phyloP scores from a whole-genome alignment of 352 stramenopile genomes.

The Globisporangium iwayamae region DNA sequence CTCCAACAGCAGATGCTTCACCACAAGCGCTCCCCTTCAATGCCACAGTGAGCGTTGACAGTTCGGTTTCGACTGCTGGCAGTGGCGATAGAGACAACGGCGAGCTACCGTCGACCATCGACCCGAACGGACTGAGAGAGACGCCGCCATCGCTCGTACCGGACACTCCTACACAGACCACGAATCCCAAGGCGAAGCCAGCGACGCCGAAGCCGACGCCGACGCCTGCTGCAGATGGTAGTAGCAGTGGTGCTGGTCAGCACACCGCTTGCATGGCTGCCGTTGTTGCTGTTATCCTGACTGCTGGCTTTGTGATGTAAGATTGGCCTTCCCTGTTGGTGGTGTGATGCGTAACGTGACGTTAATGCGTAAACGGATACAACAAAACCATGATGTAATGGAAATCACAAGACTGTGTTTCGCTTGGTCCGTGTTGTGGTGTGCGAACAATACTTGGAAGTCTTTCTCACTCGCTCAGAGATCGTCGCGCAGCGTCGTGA shows the following conservation, averaged over 20 bases:
- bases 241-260: neutral
- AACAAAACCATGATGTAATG: neutral
- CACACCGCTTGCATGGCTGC: neutral
- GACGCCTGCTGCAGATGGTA: neutral
- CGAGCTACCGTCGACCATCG: conserved; percentile 8
- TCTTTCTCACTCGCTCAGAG: conserved; percentile 4
- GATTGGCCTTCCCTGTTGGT: neutral
- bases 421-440: neutral
- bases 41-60: neutral
- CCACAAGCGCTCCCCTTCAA: neutral
- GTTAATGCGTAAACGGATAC: neutral
- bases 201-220: neutral
- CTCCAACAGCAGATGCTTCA: neutral
- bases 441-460: neutral
- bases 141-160: conserved; percentile 13
- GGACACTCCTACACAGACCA: neutral
- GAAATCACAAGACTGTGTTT: neutral
- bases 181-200: neutral
- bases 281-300: neutral
- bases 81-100: neutral
- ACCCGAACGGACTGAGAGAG: conserved; percentile 4
- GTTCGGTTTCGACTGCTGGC: neutral
- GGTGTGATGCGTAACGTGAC: neutral
- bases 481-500: conserved; percentile 48
- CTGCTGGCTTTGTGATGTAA: neutral